Conservation (phyloP, 139 green algal species). For the Edaphochlamys debaryana region DNA sequence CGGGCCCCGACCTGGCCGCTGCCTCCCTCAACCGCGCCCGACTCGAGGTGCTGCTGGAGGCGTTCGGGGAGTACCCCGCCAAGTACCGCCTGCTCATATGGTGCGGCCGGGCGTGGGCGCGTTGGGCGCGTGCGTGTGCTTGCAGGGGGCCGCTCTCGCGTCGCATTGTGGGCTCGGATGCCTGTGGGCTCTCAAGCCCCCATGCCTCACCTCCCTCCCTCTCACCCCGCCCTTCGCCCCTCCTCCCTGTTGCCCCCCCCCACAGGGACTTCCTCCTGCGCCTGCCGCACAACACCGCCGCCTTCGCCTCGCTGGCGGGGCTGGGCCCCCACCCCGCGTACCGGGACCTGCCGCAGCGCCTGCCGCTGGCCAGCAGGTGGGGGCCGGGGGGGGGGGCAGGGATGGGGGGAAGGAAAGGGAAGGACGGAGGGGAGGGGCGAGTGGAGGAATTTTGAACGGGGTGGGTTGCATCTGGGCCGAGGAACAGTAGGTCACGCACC, state of each 20-base stretch:
- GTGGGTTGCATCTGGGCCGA: too few species aligned
- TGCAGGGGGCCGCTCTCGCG: too few species aligned
- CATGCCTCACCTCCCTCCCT: too few species aligned
- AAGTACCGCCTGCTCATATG: slow-evolving; percentile 74
- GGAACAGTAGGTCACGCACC: too few species aligned
- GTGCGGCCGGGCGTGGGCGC: slow-evolving; percentile 38
- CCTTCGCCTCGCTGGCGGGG: slow-evolving; percentile 62
- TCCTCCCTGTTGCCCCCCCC: too few species aligned
- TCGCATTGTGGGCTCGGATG: background rate
- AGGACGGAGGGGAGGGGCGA: too few species aligned
- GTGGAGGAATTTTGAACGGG: too few species aligned
- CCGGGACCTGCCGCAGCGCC: slow-evolving; percentile 39
- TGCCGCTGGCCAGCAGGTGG: slow-evolving; percentile 36
- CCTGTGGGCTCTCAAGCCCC: too few species aligned
- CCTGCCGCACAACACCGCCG: slow-evolving; percentile 70
- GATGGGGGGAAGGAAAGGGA: too few species aligned
- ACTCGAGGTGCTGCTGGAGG: slow-evolving; percentile 65
- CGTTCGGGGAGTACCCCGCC: slow-evolving; percentile 72
- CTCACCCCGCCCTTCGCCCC: too few species aligned
- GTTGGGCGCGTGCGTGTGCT: too few species aligned
- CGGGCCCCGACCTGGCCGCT: background rate
- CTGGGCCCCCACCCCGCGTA: slow-evolving; percentile 60
- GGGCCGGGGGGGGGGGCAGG: too few species aligned
- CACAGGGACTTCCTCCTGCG: slow-evolving; percentile 69
- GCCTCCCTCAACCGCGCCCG: slow-evolving; percentile 49